Evolutionary conservation across 768 basidiomycete genomes (phyloP), one percentile per base, ranked within the genome.

Genomic region (Phanerochaete carnosa): DNA sequence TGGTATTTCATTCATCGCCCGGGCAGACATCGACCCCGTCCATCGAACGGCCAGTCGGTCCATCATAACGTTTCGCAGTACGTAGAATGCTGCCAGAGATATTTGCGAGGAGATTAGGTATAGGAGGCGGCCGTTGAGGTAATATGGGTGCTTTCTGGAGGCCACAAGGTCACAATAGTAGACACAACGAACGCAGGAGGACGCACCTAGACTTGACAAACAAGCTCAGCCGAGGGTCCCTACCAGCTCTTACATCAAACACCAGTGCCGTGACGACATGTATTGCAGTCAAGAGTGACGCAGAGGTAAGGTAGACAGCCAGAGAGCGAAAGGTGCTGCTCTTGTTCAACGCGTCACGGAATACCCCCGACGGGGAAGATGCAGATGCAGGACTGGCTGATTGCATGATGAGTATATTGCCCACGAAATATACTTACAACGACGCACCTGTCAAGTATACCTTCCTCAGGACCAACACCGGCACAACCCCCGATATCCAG

Each of bases 191-290:
- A 26, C 13, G 33, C 13, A 29, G 2, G 16, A 26, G 29, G 3
- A 70, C 79, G 37, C 59, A 88, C 90, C 76, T 86, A 32, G 88
- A 90, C 62, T 84, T 86, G 16, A 88, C 83, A 58, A 91, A 90
- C 0, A 90, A 22, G 0, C 75, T 71, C 6, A 91, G 69, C 43
- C 73, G 76, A 16, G 79, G 69, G 61, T 83, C 80, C 1, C 72
- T 72, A 16, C 68, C 68, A 6, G 61, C 25, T 3, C 65, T 57
- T 22, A 68, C 55, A 59, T 79, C 77, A 52, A 74, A 66, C 2
- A 72, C 62, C 45, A 75, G 71, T 0, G 76, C 71, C 57, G 81
- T 70, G 9, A 72, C 11, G 2, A 78, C 68, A 63, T 89, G 80
- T 7, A 87, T 60, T 0, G 68, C 59, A 0, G 84, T 69, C 11